Evolutionary conservation across 2,329 filamentous ascomycete species (phyloP), one percentile per base, ranked within the genome.

Genomic region (Rosellinia necatrix): DNA sequence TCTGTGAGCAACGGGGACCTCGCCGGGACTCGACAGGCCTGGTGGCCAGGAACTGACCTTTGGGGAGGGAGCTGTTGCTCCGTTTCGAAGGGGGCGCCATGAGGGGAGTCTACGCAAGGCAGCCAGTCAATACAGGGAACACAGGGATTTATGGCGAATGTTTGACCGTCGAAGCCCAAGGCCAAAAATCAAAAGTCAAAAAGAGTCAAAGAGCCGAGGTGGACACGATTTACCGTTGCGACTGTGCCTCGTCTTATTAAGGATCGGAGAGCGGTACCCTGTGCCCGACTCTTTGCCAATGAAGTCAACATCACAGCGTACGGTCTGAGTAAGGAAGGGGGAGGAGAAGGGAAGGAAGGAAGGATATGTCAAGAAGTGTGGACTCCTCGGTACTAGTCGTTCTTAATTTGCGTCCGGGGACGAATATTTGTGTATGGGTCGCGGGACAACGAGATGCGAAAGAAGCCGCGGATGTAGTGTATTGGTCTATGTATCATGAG

Each of bases 31-130:
- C 43, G 51, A 59, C 44, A 62, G 51, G 5, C 5, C 8, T 9
- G 19, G 38, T 9, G 30, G 15, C 17, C 13, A 17, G 47, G 13
- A 30, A 63, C 72, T 56, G 71, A 84, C 81, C 79, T 66, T 74
- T 67, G 53, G 81, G 80, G 50, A 84, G 73, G 60, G 83, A 83
- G 76, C 82, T 86, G 69, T 76, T 85, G 72, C 77, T 81, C 70
- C 83, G 75, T 71, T 73, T 78, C 64, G 75, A 71, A 61, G 78
- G 72, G 48, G 78, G 75, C 41, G 82, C 79, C 82, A 86, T 85
- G 69, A 72, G 66, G 64, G 69, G 59, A 57, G 52, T 71, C 71
- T 73, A 64, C 59, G 58, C 27, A 21, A 42, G 22, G 17, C 25
- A 15, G 21, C n/a, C 34, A 15, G 49, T 65, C 46, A 66, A 49